phyloP scores from a whole-genome alignment of 495 filamentous ascomycete species.

The Penicillium malachiteum region DNA sequence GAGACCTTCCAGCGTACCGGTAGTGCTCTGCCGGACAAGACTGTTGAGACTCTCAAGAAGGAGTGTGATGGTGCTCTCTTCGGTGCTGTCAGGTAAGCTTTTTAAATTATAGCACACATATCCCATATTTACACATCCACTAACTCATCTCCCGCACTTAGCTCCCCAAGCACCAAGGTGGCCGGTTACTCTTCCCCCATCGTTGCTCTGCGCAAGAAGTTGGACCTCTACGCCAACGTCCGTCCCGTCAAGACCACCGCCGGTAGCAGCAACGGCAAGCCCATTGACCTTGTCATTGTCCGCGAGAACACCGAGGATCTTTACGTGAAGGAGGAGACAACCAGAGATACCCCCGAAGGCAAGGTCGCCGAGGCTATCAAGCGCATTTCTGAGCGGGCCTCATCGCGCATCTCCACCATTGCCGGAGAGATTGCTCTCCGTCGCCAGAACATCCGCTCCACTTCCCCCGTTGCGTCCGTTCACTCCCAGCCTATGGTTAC shows the following conservation, averaged over 20 bases:
- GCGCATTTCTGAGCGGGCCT: slow-evolving; percentile 84
- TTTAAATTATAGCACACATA: not conserved
- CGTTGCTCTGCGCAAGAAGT: slow-evolving; percentile 91
- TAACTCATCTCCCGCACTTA: slow-evolving; percentile 17
- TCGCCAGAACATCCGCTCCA: slow-evolving; percentile 72
- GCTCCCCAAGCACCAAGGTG: slow-evolving; percentile 82
- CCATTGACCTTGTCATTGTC: slow-evolving; percentile 96
- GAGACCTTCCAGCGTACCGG: slow-evolving; percentile 89
- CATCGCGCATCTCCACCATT: slow-evolving; percentile 80
- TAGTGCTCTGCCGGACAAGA: slow-evolving; percentile 82
- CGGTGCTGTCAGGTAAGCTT: slow-evolving; percentile 74
- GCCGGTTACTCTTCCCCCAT: slow-evolving; percentile 96
- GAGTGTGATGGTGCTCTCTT: slow-evolving; percentile 97
- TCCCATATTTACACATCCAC: not conserved
- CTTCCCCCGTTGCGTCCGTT: slow-evolving; percentile 45
- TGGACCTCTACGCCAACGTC: slow-evolving; percentile 96
- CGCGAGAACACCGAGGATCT: slow-evolving; percentile 98
- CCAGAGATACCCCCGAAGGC: slow-evolving; percentile 65
- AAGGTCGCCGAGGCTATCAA: slow-evolving; percentile 97
- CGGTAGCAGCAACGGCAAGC: slow-evolving; percentile 49
- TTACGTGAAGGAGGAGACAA: slow-evolving; percentile 97
- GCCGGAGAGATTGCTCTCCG: slow-evolving; percentile 92
- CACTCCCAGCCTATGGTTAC: slow-evolving; percentile 78
- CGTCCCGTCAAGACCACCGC: slow-evolving; percentile 87
- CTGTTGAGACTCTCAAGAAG: slow-evolving; percentile 75